Evolutionary conservation across 495 filamentous ascomycete species (phyloP).

Genomic region (Lepidopterella palustris): DNA sequence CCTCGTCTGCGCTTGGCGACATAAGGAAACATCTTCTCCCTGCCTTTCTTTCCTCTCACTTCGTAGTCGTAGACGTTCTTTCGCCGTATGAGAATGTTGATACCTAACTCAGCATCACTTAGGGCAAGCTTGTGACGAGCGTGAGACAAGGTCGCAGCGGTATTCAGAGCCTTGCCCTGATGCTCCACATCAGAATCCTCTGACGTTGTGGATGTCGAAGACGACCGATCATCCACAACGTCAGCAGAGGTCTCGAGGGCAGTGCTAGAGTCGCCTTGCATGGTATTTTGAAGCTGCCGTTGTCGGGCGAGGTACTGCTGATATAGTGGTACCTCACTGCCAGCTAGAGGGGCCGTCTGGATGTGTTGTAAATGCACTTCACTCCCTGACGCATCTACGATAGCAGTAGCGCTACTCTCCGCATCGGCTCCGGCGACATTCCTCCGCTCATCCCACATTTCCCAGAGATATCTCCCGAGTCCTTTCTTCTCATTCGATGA

Average conservation of each 20-base stretch:
- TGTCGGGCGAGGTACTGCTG: slow-evolving; percentile 85
- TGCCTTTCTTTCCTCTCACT: slow-evolving; percentile 84
- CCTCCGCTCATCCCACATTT: slow-evolving; percentile 28
- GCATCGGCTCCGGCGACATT: not conserved
- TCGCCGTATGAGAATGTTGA: slow-evolving; percentile 83
- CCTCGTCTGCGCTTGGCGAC: slow-evolving; percentile 68
- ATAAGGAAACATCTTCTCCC: slow-evolving; percentile 88
- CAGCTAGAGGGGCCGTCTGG: slow-evolving; percentile 57
- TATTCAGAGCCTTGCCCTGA: slow-evolving; percentile 86
- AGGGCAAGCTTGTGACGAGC: slow-evolving; percentile 74
- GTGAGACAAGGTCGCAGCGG: slow-evolving; percentile 73
- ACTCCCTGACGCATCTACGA: slow-evolving; percentile 56
- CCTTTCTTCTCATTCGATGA: slow-evolving; percentile 13
- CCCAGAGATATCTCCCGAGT: slow-evolving; percentile 34
- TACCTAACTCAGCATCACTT: slow-evolving; percentile 78
- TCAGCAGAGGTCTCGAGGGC: slow-evolving; percentile 65
- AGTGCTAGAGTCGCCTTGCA: slow-evolving; percentile 59
- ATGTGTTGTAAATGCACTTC: slow-evolving; percentile 54
- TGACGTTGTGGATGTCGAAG: slow-evolving; percentile 69
- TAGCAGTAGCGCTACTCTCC: slow-evolving; percentile 2
- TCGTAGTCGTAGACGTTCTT: slow-evolving; percentile 88
- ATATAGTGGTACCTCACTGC: slow-evolving; percentile 69
- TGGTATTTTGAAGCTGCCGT: slow-evolving; percentile 68
- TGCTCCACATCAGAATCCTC: slow-evolving; percentile 86
- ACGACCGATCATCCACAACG: slow-evolving; percentile 74